phyloP scores from a whole-genome alignment of 495 filamentous ascomycete genomes.

The Sordaria brevicollis region DNA sequence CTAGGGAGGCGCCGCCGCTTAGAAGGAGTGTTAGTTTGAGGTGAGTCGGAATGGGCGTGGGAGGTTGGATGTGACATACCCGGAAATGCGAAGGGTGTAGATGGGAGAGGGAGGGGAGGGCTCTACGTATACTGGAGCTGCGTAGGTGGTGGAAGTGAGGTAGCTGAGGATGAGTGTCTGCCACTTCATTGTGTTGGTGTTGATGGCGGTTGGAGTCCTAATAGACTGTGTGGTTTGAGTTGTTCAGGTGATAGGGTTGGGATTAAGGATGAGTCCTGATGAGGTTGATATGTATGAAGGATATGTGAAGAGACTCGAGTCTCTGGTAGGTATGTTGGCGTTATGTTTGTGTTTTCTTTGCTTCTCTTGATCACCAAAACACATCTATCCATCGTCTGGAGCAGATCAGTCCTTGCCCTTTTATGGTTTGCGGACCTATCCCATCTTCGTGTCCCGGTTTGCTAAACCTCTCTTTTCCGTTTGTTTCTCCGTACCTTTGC shows the following conservation, averaged over 20 bases:
- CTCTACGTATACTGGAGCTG: constrained; percentile 9
- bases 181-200: constrained; percentile 12
- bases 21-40: background rate
- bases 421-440: background rate
- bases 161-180: constrained; percentile 2
- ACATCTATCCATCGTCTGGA: background rate
- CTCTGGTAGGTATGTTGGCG: background rate
- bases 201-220: background rate
- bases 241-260: background rate
- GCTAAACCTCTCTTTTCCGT: background rate
- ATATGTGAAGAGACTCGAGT: background rate
- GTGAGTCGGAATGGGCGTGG: background rate
- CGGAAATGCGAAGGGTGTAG: constrained; percentile 13
- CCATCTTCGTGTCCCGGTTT: background rate
- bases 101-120: background rate
- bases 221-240: background rate
- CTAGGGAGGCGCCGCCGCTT: constrained; percentile 4
- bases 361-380: background rate
- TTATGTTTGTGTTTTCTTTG: background rate
- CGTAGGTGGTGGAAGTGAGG: constrained; percentile 8
- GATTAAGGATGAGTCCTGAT: background rate
- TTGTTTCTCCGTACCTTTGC: background rate
- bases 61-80: constrained; percentile 5
- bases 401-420: background rate
- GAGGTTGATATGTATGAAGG: background rate